Conservation (phyloP, 1,139 yeast genomes). For the Diutina neorugosa region DNA sequence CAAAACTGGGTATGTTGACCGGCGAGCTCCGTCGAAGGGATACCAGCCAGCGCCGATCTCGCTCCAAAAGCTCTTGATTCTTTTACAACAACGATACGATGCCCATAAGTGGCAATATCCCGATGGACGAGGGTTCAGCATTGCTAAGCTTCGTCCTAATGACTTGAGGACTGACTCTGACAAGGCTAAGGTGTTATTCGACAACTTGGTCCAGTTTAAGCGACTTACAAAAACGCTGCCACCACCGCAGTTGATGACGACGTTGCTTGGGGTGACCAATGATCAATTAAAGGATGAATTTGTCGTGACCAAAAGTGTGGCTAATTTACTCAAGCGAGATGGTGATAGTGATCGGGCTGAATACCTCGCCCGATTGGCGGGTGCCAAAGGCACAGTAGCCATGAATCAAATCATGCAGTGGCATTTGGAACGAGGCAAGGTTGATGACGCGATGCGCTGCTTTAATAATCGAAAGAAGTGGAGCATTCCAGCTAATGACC, state of each 20-base stretch:
- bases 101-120: not conserved
- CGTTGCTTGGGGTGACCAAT: constrained; percentile 45
- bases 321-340: constrained; percentile 35
- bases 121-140: not conserved
- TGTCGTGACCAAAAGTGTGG: constrained; percentile 39
- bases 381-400: constrained; percentile 40
- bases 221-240: not conserved
- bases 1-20: not conserved
- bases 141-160: not conserved
- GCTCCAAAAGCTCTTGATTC: not conserved
- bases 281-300: constrained; percentile 45
- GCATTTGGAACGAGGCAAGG: constrained; percentile 28
- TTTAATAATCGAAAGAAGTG: constrained; percentile 47
- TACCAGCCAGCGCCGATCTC: not conserved
- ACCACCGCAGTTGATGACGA: constrained; percentile 15
- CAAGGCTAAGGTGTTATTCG: not conserved
- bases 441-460: constrained; percentile 33
- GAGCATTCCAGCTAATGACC: constrained; percentile 41
- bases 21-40: not conserved
- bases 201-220: not conserved
- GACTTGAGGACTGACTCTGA: not conserved
- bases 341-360: constrained; percentile 39
- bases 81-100: not conserved
- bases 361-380: constrained; percentile 37
- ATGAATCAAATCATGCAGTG: constrained; percentile 47